Conservation (phyloP, 1,284 basidiomycete species). For the Heterobasidion irregulare region DNA sequence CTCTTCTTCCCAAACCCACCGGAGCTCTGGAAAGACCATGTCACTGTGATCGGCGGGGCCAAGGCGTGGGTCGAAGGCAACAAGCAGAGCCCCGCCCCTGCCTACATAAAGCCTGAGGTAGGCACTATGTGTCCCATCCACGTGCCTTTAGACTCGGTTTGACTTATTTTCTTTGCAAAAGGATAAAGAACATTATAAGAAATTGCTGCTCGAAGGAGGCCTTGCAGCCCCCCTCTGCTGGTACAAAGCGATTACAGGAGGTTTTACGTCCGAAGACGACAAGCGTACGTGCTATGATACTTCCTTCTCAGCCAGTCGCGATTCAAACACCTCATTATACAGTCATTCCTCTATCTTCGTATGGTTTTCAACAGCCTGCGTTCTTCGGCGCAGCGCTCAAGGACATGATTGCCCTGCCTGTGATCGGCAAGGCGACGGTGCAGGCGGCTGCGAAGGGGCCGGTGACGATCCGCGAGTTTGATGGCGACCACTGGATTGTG, state of each 20-base stretch:
- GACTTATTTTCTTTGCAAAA: neutral
- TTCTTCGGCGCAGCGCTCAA: conserved; percentile 16
- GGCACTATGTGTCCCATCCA: neutral
- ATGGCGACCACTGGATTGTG: conserved; percentile 24
- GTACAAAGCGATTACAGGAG: conserved; percentile 18
- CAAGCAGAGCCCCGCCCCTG: conserved; percentile 13
- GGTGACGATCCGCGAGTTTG: conserved; percentile 19
- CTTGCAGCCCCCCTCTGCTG: conserved; percentile 18
- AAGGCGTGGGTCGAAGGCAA: conserved; percentile 19
- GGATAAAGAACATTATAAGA: neutral
- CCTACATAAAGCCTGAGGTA: conserved; percentile 11
- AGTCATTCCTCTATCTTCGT: conserved; percentile 11
- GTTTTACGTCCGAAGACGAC: conserved; percentile 17
- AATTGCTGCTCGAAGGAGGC: conserved; percentile 12
- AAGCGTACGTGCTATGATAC: conserved; percentile 10
- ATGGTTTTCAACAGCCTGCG: conserved; percentile 13
- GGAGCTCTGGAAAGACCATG: conserved; percentile 16
- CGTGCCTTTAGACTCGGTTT: neutral
- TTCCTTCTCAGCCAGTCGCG: neutral
- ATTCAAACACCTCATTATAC: neutral
- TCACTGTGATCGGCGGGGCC: conserved; percentile 16
- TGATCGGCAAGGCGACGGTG: conserved; percentile 9
- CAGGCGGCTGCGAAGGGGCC: conserved; percentile 9
- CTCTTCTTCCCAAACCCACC: conserved; percentile 21
- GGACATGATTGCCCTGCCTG: conserved; percentile 15